Evolutionary conservation across 208 protist species (phyloP).

Genomic region (Trypanosoma caninum): DNA sequence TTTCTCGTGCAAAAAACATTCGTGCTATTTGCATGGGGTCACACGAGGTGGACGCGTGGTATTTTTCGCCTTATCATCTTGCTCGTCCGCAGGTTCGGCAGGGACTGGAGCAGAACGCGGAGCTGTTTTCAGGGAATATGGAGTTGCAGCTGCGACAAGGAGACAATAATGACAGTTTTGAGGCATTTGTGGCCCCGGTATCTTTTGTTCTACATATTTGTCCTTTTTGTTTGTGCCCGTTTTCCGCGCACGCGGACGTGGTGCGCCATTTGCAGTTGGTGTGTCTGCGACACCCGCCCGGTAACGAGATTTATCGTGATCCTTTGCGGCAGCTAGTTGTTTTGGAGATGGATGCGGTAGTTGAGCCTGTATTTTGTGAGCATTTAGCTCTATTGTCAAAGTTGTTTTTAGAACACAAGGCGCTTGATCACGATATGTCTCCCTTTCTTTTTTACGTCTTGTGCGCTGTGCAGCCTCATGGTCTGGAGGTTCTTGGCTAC

Average conservation of each 20-base stretch:
- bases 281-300: constrained; percentile 87
- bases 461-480: constrained; percentile 90
- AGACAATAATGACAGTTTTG: background rate
- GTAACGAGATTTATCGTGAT: constrained; percentile 87
- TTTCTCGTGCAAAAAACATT: constrained; percentile 96
- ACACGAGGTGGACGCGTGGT: constrained; percentile 97
- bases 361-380: constrained; percentile 97
- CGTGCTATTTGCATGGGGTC: constrained; percentile 94
- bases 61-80: constrained; percentile 97
- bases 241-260: constrained; percentile 76
- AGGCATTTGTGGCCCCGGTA: constrained; percentile 29
- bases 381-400: constrained; percentile 99
- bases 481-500: constrained; percentile 97
- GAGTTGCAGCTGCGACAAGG: constrained; percentile 44
- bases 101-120: constrained; percentile 42
- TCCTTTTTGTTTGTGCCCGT: constrained; percentile 97
- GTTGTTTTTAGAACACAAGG: constrained; percentile 99
- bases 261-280: constrained; percentile 83
- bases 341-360: constrained; percentile 97
- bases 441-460: constrained; percentile 99
- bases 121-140: constrained; percentile 43
- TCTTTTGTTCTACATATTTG: constrained; percentile 95
- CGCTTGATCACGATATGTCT: constrained; percentile 99
- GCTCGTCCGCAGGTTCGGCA: constrained; percentile 68
- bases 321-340: constrained; percentile 87